These are phyloP conservation scores for Arabidopsis thaliana DNA, from an alignment of 345 rosid genomes.

Conservation along the genomic window DNA sequence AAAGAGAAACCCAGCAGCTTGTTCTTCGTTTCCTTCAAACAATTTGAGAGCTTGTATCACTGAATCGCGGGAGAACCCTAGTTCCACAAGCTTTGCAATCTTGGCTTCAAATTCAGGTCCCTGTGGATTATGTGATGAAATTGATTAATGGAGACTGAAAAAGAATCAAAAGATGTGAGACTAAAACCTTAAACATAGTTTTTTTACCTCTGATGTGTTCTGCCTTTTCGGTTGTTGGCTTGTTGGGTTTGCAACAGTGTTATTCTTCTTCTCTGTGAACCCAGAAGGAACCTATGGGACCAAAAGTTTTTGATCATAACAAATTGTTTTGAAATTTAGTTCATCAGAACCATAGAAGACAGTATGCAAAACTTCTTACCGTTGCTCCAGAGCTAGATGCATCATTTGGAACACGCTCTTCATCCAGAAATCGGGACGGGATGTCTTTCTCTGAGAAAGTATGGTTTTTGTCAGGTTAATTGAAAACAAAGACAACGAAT, in stretches of 20 bases:
- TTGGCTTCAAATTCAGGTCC: conserved; percentile 85
- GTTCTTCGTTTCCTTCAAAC: conserved; percentile 89
- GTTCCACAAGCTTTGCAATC: conserved; percentile 86
- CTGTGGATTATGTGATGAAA: conserved; percentile 47
- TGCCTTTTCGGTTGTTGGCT: conserved; percentile 71
- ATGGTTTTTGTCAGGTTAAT: conserved; percentile 14
- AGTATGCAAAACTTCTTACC: conserved; percentile 47
- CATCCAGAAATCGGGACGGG: conserved; percentile 84
- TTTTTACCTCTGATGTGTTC: conserved; percentile 52
- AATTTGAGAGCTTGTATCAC: conserved; percentile 87
- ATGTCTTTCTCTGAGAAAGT: conserved; percentile 80
- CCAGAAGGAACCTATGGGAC: conserved; percentile 48
- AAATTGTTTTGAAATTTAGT: not conserved
- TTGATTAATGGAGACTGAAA: conserved; percentile 8
- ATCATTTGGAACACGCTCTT: conserved; percentile 68
- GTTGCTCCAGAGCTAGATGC: conserved; percentile 84
- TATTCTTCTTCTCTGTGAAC: conserved; percentile 50
- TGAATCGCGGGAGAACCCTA: conserved; percentile 82
- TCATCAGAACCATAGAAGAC: conserved; percentile 11
- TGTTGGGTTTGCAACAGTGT: conserved; percentile 45
- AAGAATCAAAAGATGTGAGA: not conserved
- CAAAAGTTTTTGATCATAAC: conserved; percentile 17
- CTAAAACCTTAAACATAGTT: not conserved
- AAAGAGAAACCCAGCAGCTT: conserved; percentile 94
- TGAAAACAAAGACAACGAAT: not conserved